Percentiles rank a stretch among this genome's conserved stretches.
Conservation (phyloP, 306 rosid species). For the Cucumis hystrix region DNA sequence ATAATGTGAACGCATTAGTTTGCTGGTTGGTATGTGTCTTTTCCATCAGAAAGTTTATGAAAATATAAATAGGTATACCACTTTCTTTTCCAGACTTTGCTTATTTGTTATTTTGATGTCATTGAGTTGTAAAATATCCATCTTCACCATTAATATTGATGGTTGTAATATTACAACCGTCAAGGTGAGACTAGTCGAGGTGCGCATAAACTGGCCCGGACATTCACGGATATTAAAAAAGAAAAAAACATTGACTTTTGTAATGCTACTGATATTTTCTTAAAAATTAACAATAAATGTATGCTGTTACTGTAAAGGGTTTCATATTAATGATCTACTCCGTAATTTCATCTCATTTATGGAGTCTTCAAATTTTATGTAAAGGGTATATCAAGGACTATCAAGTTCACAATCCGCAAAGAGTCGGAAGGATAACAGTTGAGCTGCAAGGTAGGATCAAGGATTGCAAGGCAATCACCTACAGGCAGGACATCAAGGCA, state of each 20-base stretch:
- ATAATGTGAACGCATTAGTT: not conserved
- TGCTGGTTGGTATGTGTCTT: not conserved
- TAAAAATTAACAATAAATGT: not conserved
- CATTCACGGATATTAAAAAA: no score
- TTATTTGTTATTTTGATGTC: not conserved
- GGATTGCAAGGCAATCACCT: constrained; percentile 60
- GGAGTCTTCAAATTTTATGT: not conserved
- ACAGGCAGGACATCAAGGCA: constrained; percentile 66
- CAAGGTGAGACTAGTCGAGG: no score
- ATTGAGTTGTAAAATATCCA: not conserved
- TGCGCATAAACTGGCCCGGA: no score
- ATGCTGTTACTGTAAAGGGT: not conserved
- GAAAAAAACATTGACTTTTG: no score
- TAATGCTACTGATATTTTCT: not conserved
- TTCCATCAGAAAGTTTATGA: not conserved
- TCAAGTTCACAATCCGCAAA: constrained; percentile 72
- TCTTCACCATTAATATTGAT: not conserved
- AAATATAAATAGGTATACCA: not conserved
- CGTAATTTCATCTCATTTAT: not conserved
- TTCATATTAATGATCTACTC: not conserved
- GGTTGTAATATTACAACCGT: not conserved
- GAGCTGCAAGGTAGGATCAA: constrained; percentile 84
- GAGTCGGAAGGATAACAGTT: constrained; percentile 85
- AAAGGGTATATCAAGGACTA: constrained; percentile 69
- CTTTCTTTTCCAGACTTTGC: not conserved